Percentiles rank a stretch among this genome's conserved stretches.
phyloP scores from a whole-genome alignment of 768 basidiomycete species.

The Zangia roseola region DNA sequence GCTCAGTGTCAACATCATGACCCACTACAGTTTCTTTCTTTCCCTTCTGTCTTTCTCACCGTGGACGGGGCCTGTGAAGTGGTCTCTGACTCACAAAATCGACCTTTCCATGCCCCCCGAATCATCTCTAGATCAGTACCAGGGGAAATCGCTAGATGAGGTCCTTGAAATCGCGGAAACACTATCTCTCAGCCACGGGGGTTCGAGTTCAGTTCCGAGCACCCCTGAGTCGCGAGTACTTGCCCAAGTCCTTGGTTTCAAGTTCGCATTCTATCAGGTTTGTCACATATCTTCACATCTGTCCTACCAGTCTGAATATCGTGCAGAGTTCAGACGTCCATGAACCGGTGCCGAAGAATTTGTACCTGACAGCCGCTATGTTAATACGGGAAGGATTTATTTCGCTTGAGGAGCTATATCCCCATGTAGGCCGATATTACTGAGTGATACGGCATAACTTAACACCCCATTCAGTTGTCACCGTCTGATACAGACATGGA shows the following conservation, averaged over 20 bases:
- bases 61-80: conserved; percentile 63
- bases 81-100: conserved; percentile 25
- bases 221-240: conserved; percentile 56
- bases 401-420: conserved; percentile 82
- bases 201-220: conserved; percentile 13
- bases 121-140: conserved; percentile 41
- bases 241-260: conserved; percentile 97
- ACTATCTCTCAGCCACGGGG: conserved; percentile 2
- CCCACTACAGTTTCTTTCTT: conserved; percentile 88
- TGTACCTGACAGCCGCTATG: conserved; percentile 82
- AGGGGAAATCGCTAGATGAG: conserved; percentile 65
- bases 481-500: conserved; percentile 81
- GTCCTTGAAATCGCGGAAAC: conserved; percentile 56
- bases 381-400: conserved; percentile 90
- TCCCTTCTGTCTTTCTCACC: conserved; percentile 84
- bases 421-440: conserved; percentile 63
- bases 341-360: conserved; percentile 64
- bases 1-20: conserved; percentile 74
- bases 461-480: conserved; percentile 48
- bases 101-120: conserved; percentile 39
- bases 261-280: conserved; percentile 90
- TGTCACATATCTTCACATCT: conserved; percentile 16
- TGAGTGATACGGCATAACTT: conserved; percentile 1
- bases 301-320: conserved; percentile 12
- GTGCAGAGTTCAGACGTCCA: conserved; percentile 52